Evolutionary conservation across 768 basidiomycete genomes (phyloP).

Genomic region (Neoboletus subvelutipes): DNA sequence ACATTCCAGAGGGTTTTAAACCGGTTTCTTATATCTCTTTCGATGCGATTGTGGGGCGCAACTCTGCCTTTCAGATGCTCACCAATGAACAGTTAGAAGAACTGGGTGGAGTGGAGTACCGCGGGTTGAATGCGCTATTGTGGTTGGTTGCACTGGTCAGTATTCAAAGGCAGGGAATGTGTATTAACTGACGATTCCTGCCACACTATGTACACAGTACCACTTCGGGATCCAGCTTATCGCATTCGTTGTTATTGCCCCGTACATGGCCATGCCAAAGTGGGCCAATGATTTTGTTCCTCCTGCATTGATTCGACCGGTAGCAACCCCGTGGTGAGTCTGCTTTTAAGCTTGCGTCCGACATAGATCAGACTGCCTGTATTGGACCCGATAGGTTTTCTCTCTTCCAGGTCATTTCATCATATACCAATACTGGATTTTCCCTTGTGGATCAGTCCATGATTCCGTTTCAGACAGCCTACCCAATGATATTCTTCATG

Average conservation of each 20-base stretch:
- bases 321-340: constrained; percentile 65
- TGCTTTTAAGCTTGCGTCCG: not conserved
- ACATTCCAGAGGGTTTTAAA: constrained; percentile 41
- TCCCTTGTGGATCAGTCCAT: constrained; percentile 88
- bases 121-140: constrained; percentile 74
- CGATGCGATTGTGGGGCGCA: constrained; percentile 79
- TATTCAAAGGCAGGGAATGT: constrained; percentile 7
- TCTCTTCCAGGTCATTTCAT: constrained; percentile 78
- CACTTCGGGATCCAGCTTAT: constrained; percentile 69
- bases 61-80: constrained; percentile 67
- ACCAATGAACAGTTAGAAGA: constrained; percentile 86
- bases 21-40: constrained; percentile 83
- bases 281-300: constrained; percentile 64
- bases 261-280: constrained; percentile 64
- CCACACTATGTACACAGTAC: constrained; percentile 53
- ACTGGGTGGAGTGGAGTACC: constrained; percentile 91
- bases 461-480: constrained; percentile 87
- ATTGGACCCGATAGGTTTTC: constrained; percentile 60
- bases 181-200: not conserved
- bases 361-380: not conserved
- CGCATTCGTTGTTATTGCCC: constrained; percentile 71
- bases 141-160: constrained; percentile 79
- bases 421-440: constrained; percentile 87
- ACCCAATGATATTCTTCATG: constrained; percentile 74
- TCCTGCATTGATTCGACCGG: constrained; percentile 52